Conservation (phyloP, 1,139 yeast species). For the Tardiomyces blankii region DNA sequence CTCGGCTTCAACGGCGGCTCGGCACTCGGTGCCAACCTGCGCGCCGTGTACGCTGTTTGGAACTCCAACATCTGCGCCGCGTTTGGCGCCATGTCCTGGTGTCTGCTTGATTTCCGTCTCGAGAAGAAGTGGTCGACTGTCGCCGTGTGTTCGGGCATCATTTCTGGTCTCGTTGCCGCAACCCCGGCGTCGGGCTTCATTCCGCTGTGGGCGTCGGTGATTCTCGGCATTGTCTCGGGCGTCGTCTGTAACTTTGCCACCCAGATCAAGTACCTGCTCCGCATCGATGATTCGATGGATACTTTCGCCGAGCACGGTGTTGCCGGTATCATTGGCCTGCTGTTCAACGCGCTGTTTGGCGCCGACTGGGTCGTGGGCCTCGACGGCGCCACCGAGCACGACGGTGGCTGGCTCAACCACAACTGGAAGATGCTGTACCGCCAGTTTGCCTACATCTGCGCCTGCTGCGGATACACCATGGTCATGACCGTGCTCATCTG, state of each 20-base stretch:
- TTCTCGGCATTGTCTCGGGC: slow-evolving; percentile 75
- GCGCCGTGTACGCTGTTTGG: slow-evolving; percentile 77
- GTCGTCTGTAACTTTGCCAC: slow-evolving; percentile 84
- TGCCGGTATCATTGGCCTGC: slow-evolving; percentile 82
- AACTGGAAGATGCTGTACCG: slow-evolving; percentile 87
- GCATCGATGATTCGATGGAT: slow-evolving; percentile 90
- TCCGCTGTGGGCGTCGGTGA: slow-evolving; percentile 84
- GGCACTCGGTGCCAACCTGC: slow-evolving; percentile 50
- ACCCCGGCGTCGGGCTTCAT: slow-evolving; percentile 90
- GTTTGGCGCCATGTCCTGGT: slow-evolving; percentile 90
- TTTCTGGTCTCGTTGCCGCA: slow-evolving; percentile 93
- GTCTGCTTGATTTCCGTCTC: slow-evolving; percentile 73
- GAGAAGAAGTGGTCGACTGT: slow-evolving; percentile 92
- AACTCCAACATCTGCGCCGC: slow-evolving; percentile 86
- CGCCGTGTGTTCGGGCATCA: slow-evolving; percentile 89
- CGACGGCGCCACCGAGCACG: slow-evolving; percentile 64
- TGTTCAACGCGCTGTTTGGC: slow-evolving; percentile 83
- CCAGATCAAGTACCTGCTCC: slow-evolving; percentile 67
- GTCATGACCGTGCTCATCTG: slow-evolving; percentile 73
- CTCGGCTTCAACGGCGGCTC: slow-evolving; percentile 67
- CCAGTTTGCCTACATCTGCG: slow-evolving; percentile 74
- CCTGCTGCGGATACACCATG: slow-evolving; percentile 64
- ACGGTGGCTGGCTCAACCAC: slow-evolving; percentile 87
- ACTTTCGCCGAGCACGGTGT: slow-evolving; percentile 96
- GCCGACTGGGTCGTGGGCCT: slow-evolving; percentile 82